These are phyloP conservation scores for Stephanodiscus minutulus DNA, from an alignment of 108 stramenopile genomes.

Conservation along the genomic window DNA sequence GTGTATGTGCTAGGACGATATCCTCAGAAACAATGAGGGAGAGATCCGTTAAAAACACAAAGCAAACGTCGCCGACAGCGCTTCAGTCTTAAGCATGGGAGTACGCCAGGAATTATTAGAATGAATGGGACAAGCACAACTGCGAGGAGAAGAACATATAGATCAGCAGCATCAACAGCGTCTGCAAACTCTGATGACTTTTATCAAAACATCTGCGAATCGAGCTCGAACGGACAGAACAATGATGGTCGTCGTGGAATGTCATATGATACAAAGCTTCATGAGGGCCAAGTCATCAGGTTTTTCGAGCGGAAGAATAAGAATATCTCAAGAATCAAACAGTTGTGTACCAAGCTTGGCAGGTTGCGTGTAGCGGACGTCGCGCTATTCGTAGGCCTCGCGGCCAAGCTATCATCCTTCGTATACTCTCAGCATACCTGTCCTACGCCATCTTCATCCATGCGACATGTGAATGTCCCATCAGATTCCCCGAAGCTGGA, in stretches of 20 bases:
- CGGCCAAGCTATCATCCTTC: conserved; percentile 16
- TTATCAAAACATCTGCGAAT: neutral
- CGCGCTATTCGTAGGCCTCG: conserved; percentile 5
- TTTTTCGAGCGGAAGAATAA: neutral
- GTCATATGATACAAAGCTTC: neutral
- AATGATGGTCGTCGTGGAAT: neutral
- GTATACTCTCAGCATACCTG: conserved; percentile 9
- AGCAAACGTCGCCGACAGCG: too few relatives aligned
- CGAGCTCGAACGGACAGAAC: conserved; percentile 3
- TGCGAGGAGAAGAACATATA: conserved; percentile 9
- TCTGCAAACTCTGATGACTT: conserved; percentile 3
- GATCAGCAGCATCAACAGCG: neutral
- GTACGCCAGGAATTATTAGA: neutral
- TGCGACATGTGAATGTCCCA: neutral
- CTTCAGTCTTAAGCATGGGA: too few relatives aligned
- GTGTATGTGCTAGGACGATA: too few relatives aligned
- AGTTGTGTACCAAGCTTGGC: conserved; percentile 12
- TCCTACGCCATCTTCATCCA: neutral
- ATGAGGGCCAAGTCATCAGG: neutral
- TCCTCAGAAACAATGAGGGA: too few relatives aligned
- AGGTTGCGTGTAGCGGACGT: conserved; percentile 18
- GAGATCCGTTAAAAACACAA: too few relatives aligned
- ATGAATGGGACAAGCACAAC: neutral
- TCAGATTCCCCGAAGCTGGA: neutral
- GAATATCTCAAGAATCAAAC: neutral